Evolutionary conservation across 2,329 filamentous ascomycete species (phyloP).

Genomic region (Tolypocladium pustulatum): DNA sequence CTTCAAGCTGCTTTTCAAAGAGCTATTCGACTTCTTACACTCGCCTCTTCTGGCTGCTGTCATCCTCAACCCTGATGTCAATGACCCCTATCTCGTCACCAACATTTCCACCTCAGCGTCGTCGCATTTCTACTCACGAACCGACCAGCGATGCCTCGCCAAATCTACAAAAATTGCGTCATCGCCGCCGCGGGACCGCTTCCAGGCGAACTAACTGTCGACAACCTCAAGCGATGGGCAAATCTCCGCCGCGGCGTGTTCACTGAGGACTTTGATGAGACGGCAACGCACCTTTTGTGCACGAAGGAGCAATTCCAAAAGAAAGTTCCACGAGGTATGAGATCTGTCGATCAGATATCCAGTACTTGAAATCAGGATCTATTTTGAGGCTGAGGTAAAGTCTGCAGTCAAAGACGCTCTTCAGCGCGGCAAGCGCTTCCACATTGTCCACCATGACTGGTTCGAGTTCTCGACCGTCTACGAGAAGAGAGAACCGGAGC

Average conservation of each 20-base stretch:
- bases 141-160: slow-evolving; percentile 16
- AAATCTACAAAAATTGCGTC: slow-evolving; percentile 40
- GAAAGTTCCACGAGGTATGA: slow-evolving; percentile 22
- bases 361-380: too few species aligned
- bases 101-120: not conserved
- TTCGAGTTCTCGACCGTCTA: slow-evolving; percentile 33
- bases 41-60: not conserved
- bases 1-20: not conserved
- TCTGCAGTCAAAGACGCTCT: slow-evolving; percentile 26
- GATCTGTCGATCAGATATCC: too few species aligned
- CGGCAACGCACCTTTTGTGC: slow-evolving; percentile 65
- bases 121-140: not conserved
- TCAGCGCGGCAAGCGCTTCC: slow-evolving; percentile 19
- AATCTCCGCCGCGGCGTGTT: slow-evolving; percentile 50
- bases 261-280: slow-evolving; percentile 33
- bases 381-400: not conserved
- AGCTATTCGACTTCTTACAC: not conserved
- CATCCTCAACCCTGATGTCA: not conserved
- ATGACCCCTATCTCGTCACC: not conserved
- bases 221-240: slow-evolving; percentile 58
- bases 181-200: slow-evolving; percentile 52
- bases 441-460: slow-evolving; percentile 41
- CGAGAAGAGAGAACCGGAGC: slow-evolving; percentile 19
- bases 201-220: slow-evolving; percentile 31
- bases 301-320: slow-evolving; percentile 50